phyloP scores from a whole-genome alignment of 2,329 filamentous ascomycete species.

The Rhexocercosporidium sp. region DNA sequence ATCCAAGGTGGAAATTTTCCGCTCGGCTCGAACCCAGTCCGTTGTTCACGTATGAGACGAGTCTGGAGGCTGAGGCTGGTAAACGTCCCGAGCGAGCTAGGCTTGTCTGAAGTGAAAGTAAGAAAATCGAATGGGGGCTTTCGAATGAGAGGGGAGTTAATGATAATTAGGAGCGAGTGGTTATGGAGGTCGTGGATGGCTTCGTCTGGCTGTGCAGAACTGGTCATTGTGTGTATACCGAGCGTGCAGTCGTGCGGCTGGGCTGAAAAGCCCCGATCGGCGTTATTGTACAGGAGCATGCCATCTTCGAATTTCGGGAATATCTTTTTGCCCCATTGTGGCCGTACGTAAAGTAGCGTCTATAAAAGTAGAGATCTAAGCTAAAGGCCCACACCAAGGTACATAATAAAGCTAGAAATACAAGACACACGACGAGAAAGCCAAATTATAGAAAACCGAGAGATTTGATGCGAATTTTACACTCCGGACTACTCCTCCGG shows the following conservation, averaged over 20 bases:
- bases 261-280: background rate
- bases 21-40: background rate
- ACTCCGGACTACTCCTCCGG: background rate
- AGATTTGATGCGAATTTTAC: background rate
- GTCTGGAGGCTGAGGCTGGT: background rate
- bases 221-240: background rate
- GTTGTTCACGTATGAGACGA: background rate
- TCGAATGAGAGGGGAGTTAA: too few relatives aligned
- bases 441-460: background rate
- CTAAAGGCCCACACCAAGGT: too few relatives aligned
- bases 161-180: too few relatives aligned
- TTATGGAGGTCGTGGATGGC: background rate
- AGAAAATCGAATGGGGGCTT: background rate
- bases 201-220: background rate
- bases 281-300: background rate
- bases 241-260: background rate
- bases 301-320: too few relatives aligned
- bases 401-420: too few relatives aligned
- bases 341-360: too few relatives aligned
- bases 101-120: conserved; percentile 5
- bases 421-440: too few relatives aligned
- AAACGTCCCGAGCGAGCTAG: background rate
- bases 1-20: background rate
- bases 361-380: background rate
- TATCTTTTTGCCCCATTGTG: too few relatives aligned